Conservation (phyloP, 176 grass and related monocot genomes). For the Secale cereale region DNA sequence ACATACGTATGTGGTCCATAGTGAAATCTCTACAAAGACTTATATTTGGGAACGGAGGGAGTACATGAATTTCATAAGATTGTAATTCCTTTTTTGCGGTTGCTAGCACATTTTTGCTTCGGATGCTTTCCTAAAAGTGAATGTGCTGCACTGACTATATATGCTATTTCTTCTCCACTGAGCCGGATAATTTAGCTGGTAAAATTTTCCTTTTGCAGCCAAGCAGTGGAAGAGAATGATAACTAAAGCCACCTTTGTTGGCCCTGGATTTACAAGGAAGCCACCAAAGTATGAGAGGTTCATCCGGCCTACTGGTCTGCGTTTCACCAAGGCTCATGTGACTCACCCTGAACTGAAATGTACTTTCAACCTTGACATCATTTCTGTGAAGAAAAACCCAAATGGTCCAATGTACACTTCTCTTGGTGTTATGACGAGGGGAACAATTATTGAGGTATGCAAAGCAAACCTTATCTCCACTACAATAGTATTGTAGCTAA, state of each 20-base stretch:
- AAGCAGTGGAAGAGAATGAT: conserved; percentile 99
- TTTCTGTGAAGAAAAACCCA: conserved; percentile 93
- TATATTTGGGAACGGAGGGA: too few species aligned
- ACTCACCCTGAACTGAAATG: conserved; percentile 92
- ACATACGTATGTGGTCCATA: too few species aligned
- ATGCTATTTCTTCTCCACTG: background rate
- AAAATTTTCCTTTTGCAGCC: conserved; percentile 38
- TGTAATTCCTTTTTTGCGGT: background rate
- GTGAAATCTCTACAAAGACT: too few species aligned
- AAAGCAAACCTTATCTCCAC: background rate
- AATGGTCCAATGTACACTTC: conserved; percentile 94
- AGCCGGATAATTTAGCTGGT: background rate
- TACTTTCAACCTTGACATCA: conserved; percentile 89
- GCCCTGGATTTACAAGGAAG: conserved; percentile 88
- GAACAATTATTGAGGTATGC: conserved; percentile 89
- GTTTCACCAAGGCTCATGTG: conserved; percentile 86
- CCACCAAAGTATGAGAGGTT: conserved; percentile 90
- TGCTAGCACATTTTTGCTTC: background rate
- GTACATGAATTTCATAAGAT: background rate
- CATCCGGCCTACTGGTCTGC: conserved; percentile 74
- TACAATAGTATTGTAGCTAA: background rate
- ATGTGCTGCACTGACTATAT: background rate
- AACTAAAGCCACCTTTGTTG: conserved; percentile 86
- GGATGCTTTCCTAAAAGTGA: background rate
- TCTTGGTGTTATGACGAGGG: conserved; percentile 86